Percentiles rank a stretch among this genome's conserved stretches.
Conservation (phyloP, 1,284 basidiomycete genomes). For the Melanopsichium pennsylvanicum region DNA sequence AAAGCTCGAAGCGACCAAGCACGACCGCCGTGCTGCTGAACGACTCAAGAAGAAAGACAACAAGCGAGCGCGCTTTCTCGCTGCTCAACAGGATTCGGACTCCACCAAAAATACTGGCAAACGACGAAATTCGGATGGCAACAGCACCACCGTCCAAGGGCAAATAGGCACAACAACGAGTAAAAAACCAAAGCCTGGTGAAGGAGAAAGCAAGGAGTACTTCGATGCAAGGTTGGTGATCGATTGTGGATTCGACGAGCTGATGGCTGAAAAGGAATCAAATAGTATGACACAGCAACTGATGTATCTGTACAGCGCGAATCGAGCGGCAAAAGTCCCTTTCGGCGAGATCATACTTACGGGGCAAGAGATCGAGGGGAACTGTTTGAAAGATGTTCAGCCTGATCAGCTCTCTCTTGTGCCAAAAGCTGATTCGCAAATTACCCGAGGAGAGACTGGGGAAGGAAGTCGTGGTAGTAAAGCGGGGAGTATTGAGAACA, state of each 20-base stretch:
- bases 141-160: no score
- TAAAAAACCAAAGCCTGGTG: slow-evolving; percentile 35
- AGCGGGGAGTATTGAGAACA: slow-evolving; percentile 67
- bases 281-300: slow-evolving; percentile 86
- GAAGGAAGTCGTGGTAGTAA: not conserved
- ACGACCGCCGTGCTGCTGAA: slow-evolving; percentile 78
- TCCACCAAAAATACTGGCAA: slow-evolving; percentile 58
- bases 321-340: slow-evolving; percentile 76
- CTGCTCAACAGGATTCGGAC: slow-evolving; percentile 2
- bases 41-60: slow-evolving; percentile 68
- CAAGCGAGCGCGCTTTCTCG: slow-evolving; percentile 68
- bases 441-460: not conserved
- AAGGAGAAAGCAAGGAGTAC: slow-evolving; percentile 65
- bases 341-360: slow-evolving; percentile 80
- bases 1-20: slow-evolving; percentile 74
- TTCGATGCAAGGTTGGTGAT: slow-evolving; percentile 77
- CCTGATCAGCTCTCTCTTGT: slow-evolving; percentile 24
- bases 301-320: slow-evolving; percentile 85
- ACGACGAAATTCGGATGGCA: slow-evolving; percentile 26
- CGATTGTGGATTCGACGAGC: slow-evolving; percentile 91
- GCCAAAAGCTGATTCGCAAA: not conserved
- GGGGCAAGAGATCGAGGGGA: slow-evolving; percentile 69
- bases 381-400: slow-evolving; percentile 27
- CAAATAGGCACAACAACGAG: slow-evolving; percentile 33
- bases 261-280: slow-evolving; percentile 95